phyloP scores from a whole-genome alignment of 2,329 filamentous ascomycete genomes.

The Fusarium sp. region DNA sequence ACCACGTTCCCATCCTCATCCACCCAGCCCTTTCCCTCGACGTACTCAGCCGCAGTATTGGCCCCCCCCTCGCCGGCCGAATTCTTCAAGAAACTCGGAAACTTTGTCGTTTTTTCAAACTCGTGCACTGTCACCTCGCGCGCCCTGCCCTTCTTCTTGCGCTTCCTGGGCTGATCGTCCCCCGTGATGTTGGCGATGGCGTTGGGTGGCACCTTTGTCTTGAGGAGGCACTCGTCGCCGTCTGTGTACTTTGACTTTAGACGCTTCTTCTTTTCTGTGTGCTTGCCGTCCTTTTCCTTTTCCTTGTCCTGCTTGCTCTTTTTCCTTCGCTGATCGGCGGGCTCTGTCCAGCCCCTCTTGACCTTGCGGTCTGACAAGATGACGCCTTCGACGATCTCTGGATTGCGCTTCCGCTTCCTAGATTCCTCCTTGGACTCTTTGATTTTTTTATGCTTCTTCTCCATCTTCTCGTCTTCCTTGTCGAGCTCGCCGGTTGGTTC shows the following conservation, averaged over 20 bases:
- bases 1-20: constrained; percentile 80
- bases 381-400: constrained; percentile 68
- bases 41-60: constrained; percentile 65
- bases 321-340: constrained; percentile 59
- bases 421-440: constrained; percentile 50
- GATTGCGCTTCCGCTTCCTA: constrained; percentile 62
- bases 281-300: constrained; percentile 57
- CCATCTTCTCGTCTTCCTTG: constrained; percentile 44
- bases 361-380: constrained; percentile 80
- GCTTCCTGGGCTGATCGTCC: constrained; percentile 61
- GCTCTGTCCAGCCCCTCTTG: constrained; percentile 89
- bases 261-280: constrained; percentile 65
- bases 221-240: constrained; percentile 83
- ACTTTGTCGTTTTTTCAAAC: constrained; percentile 84
- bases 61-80: constrained; percentile 39
- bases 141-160: constrained; percentile 61
- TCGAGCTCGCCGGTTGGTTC: constrained; percentile 49
- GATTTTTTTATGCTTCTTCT: constrained; percentile 47
- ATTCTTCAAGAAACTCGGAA: constrained; percentile 81
- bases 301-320: constrained; percentile 59
- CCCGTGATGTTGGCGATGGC: constrained; percentile 54
- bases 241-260: constrained; percentile 83
- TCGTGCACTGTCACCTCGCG: constrained; percentile 81
- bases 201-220: constrained; percentile 72
- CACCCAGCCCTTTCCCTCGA: constrained; percentile 90